Base-by-base conservation (phyloP, 768 basidiomycete species). In the Russula sp. region DNA sequence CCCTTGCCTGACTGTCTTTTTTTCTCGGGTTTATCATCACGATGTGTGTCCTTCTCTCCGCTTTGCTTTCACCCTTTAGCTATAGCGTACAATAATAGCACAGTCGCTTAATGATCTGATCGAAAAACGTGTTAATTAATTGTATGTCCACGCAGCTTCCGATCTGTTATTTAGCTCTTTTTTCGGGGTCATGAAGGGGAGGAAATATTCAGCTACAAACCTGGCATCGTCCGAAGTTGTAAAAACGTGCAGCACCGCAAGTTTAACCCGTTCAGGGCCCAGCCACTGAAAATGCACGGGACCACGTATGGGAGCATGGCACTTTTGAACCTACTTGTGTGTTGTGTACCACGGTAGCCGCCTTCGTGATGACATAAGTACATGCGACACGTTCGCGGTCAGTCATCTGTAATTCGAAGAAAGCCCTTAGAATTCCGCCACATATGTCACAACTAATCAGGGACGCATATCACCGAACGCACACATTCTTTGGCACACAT, bases 1-100 rank as follows among this genome's bases (percentile, higher is more conserved):
- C 64, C n/a, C 22, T 66, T 18, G 45, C 64, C 10, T 67, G 47
- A 67, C 1, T 38, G 6, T 35, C 20, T 18, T 20, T 57, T 42
- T 56, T 14, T n/a, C 7, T 39, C 25, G 20, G 29, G 35, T 39
- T 60, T 54, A 61, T 64, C 14, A 16, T 51, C 49, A 36, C 49
- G 38, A 11, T 43, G 48, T 34, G 35, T 35, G 47, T 41, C 32
- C 13, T 34, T 10, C 14, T 10, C 29, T 25, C 29, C 41, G 5
- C n/a, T n/a, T 43, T 42, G 1, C 29, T 3, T n/a, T 42, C n/a
- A 20, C 1, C 10, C 18, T 6, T 42, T 20, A 2, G 6, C n/a
- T 39, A 29, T 49, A 56, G 42, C 36, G 25, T 29, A 29, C 25
- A 29, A 56, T 50, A 54, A 48, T 39, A 42, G 29, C 36, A 51